Evolutionary conservation across 208 protist species (phyloP), one percentile per base, ranked within the genome.

Genomic region (Leishmania tropica): DNA sequence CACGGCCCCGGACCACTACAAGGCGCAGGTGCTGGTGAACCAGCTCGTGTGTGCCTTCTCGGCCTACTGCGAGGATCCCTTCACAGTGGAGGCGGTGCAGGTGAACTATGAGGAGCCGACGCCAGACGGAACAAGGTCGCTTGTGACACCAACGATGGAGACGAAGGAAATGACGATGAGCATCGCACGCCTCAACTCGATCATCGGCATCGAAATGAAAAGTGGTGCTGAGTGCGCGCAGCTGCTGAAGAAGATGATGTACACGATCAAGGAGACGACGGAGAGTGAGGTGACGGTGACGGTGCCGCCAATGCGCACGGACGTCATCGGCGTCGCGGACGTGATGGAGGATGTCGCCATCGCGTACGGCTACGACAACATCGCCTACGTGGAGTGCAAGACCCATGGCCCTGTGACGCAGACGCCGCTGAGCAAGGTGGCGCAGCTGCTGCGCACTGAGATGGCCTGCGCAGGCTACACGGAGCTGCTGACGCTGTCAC

Each of bases 321-420:
- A 99, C 85, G 95, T 99, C 28, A 91, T 99, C 60, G 98, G 99
- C 76, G 75, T 88, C 19, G 95, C 95, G 60, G 99, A 99, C 88
- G 88, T 99, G 64, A 97, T 99, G 88, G 99, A 99, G 85, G 99
- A 99, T 91, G 97, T 99, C 47, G 99, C 97, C 15, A 99, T 99
- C 79, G 97, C 97, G 45, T 99, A 99, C 85, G 99, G 99, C 58
- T 99, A 98, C 89, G 97, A 99, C 83, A 99, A 99, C 81, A 96
- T 99, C 42, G 78, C 84, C 54, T 88, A 93, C 74, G 89, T 87
- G 31, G 87, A 97, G 73, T 98, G 97, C 73, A 77, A 76, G 4
- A 96, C 95, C 42, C 80, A 79, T 42, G 99, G 95, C 40, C 77
- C 89, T 47, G 98, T 98, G 51, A 91, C 85, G 68, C 97, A 99